Percentiles rank a stretch among this genome's conserved stretches.
Evolutionary conservation across 2,329 filamentous ascomycete genomes (phyloP).

Genomic region (Laburnicola sp.): DNA sequence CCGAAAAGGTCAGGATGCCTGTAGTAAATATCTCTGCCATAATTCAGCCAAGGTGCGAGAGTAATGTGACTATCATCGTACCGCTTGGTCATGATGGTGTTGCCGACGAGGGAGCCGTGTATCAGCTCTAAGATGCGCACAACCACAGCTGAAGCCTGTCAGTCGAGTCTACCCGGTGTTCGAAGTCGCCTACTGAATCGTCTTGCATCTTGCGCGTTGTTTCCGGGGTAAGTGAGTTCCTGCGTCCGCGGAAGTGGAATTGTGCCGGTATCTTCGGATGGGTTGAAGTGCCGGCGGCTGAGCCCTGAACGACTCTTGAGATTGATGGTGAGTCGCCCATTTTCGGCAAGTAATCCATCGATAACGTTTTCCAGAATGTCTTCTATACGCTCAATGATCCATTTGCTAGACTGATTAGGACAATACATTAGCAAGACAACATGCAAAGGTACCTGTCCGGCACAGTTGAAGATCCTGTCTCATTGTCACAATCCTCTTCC

Average conservation of each 20-base stretch:
- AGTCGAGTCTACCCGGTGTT: conserved; percentile 6
- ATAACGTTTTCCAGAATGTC: conserved; percentile 57
- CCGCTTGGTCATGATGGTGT: conserved; percentile 61
- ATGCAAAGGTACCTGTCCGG: conserved; percentile 6
- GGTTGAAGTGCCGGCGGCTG: conserved; percentile 22
- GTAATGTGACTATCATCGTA: conserved; percentile 23
- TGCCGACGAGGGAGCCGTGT: conserved; percentile 54
- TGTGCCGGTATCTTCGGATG: neutral
- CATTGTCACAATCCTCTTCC: neutral
- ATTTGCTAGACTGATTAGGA: conserved; percentile 25
- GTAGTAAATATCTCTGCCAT: conserved; percentile 76
- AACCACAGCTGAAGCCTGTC: conserved; percentile 51
- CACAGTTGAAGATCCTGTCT: neutral
- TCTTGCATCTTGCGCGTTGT: conserved; percentile 60
- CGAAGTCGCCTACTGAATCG: conserved; percentile 52
- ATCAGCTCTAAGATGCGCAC: conserved; percentile 61
- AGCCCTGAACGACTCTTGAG: conserved; percentile 46
- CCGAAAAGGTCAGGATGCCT: conserved; percentile 72
- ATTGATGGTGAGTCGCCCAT: conserved; percentile 53
- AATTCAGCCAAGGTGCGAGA: conserved; percentile 10
- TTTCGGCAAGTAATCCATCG: conserved; percentile 56
- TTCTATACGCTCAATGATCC: conserved; percentile 59
- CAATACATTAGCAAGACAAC: neutral
- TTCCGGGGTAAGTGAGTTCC: conserved; percentile 57
- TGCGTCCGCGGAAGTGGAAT: conserved; percentile 23